These are phyloP conservation scores for Escallonia herrerae DNA, from an alignment of 129 eudicot genomes.

Conservation along the genomic window DNA sequence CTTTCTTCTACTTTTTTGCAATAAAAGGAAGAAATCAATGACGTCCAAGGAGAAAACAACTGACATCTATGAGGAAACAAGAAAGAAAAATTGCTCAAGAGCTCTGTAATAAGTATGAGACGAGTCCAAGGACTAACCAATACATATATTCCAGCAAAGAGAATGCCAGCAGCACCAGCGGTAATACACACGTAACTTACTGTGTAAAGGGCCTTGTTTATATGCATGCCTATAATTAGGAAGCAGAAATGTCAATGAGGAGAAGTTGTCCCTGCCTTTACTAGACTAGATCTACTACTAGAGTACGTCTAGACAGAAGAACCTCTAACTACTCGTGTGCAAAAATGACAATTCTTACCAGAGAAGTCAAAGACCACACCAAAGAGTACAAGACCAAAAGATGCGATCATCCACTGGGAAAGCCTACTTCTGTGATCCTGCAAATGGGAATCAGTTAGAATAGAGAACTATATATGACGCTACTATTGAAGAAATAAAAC, in stretches of 20 bases:
- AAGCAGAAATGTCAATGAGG: background rate
- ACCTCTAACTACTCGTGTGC: too few species aligned
- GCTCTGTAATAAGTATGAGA: too few species aligned
- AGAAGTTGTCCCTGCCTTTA: background rate
- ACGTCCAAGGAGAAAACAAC: too few species aligned
- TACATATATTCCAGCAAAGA: slow-evolving; percentile 15
- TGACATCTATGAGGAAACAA: too few species aligned
- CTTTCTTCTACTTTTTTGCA: too few species aligned
- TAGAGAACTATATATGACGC: background rate
- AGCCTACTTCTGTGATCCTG: slow-evolving; percentile 20
- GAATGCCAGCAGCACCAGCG: slow-evolving; percentile 21
- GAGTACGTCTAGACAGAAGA: background rate
- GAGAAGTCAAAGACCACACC: slow-evolving; percentile 11
- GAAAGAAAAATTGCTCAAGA: too few species aligned
- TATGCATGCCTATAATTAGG: slow-evolving; percentile 13
- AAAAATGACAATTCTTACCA: slow-evolving; percentile 5
- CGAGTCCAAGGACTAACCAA: slow-evolving; percentile 6
- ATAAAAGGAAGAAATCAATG: too few species aligned
- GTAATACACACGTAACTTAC: slow-evolving; percentile 26
- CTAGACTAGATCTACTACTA: background rate
- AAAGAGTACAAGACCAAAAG: slow-evolving; percentile 5
- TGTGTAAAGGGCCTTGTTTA: slow-evolving; percentile 28
- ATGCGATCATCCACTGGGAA: slow-evolving; percentile 16
- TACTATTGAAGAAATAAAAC: background rate
- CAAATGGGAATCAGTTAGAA: background rate